These are phyloP conservation scores for Colletotrichum karsti DNA, from an alignment of 2,329 filamentous ascomycete species.

Conservation along the genomic window DNA sequence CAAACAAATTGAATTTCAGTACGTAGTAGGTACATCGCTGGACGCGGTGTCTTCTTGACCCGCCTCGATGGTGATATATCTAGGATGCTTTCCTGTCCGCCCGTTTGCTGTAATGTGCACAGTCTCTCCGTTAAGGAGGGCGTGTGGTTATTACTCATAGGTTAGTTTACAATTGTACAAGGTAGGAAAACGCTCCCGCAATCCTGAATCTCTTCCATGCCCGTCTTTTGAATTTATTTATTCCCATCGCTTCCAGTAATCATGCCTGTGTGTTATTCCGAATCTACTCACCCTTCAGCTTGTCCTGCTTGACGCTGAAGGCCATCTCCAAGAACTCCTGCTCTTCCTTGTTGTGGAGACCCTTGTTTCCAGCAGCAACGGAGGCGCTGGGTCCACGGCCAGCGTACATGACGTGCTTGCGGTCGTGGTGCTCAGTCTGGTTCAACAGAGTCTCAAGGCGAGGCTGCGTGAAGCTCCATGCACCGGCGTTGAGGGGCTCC, in stretches of 20 bases:
- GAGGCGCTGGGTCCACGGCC: conserved; percentile 92
- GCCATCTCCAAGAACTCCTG: conserved; percentile 78
- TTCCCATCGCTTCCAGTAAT: background rate
- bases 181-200: conserved; percentile 1
- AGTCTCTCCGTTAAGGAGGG: background rate
- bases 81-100: background rate
- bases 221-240: background rate
- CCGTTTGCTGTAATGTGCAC: background rate
- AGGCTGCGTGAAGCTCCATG: conserved; percentile 97
- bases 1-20: background rate
- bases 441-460: conserved; percentile 97
- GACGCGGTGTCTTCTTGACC: background rate
- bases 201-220: conserved; percentile 6
- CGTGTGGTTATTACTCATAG: conserved; percentile 2
- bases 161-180: conserved; percentile 8
- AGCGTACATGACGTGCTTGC: conserved; percentile 97
- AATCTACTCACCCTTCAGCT: conserved; percentile 71
- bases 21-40: background rate
- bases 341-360: conserved; percentile 90
- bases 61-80: background rate
- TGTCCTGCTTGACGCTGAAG: conserved; percentile 72
- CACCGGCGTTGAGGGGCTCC: conserved; percentile 96
- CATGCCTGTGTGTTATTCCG: background rate
- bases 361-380: conserved; percentile 93
- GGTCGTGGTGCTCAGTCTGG: conserved; percentile 89